Percentiles rank a stretch among this genome's conserved stretches.
Conservation (phyloP, 2,329 filamentous ascomycete species). For the Fusarium circinatum region DNA sequence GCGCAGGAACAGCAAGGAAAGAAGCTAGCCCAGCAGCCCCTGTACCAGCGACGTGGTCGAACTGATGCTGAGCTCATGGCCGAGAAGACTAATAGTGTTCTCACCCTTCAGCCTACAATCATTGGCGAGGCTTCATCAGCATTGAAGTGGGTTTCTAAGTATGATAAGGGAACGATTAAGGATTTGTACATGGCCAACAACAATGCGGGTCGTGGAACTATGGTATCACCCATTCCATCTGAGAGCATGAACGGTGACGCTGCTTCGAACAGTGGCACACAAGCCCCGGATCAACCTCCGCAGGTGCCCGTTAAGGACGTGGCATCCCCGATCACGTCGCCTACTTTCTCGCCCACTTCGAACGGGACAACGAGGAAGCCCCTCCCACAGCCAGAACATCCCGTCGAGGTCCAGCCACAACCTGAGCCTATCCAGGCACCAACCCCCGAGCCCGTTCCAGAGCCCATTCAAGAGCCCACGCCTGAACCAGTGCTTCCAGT, state of each 20-base stretch:
- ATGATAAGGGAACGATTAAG: constrained; percentile 88
- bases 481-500: constrained; percentile 16
- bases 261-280: constrained; percentile 16
- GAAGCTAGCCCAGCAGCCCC: constrained; percentile 53
- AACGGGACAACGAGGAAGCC: constrained; percentile 37
- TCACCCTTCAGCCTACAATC: constrained; percentile 87
- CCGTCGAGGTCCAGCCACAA: neutral
- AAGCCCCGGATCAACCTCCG: constrained; percentile 46
- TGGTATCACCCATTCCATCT: constrained; percentile 49
- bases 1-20: constrained; percentile 72
- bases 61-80: constrained; percentile 66
- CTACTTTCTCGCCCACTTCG: constrained; percentile 38
- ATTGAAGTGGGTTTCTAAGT: constrained; percentile 96
- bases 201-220: constrained; percentile 74
- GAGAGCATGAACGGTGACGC: constrained; percentile 45
- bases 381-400: constrained; percentile 17
- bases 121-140: constrained; percentile 89
- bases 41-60: constrained; percentile 61
- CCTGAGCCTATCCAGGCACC: constrained; percentile 14
- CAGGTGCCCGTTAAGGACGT: constrained; percentile 56
- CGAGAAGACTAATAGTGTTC: constrained; percentile 86
- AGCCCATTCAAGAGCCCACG: constrained; percentile 3
- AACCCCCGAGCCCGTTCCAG: neutral
- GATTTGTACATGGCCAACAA: constrained; percentile 84
- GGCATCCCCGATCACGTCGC: constrained; percentile 33